phyloP scores from a whole-genome alignment of 2,329 filamentous ascomycete species.

The Paraphaeosphaeria sporulosa region DNA sequence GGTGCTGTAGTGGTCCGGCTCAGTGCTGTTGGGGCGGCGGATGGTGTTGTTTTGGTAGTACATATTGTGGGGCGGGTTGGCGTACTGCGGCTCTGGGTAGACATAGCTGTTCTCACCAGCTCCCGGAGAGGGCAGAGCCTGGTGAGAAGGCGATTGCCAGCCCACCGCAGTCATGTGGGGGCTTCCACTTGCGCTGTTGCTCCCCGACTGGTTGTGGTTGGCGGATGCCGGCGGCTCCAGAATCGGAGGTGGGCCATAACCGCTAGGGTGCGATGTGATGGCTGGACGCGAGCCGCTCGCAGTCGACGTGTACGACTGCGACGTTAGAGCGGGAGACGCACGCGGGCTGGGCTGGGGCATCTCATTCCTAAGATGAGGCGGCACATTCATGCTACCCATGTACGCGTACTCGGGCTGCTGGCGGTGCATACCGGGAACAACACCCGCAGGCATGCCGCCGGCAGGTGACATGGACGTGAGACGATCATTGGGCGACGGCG shows the following conservation, averaged over 20 bases:
- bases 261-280: slow-evolving; percentile 84
- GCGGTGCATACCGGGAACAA: slow-evolving; percentile 73
- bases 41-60: slow-evolving; percentile 78
- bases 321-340: slow-evolving; percentile 67
- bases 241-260: slow-evolving; percentile 83
- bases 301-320: slow-evolving; percentile 69
- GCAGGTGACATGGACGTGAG: slow-evolving; percentile 81
- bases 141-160: slow-evolving; percentile 86
- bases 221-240: slow-evolving; percentile 82
- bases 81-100: slow-evolving; percentile 77
- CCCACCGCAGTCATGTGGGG: slow-evolving; percentile 83
- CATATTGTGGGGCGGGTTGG: slow-evolving; percentile 65
- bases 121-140: slow-evolving; percentile 74
- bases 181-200: slow-evolving; percentile 75
- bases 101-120: slow-evolving; percentile 76
- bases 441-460: slow-evolving; percentile 71
- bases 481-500: slow-evolving; percentile 83
- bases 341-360: slow-evolving; percentile 74
- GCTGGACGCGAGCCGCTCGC: slow-evolving; percentile 59
- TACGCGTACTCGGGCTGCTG: slow-evolving; percentile 75
- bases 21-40: slow-evolving; percentile 77
- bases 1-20: slow-evolving; percentile 62
- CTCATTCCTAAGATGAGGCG: slow-evolving; percentile 80
- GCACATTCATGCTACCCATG: slow-evolving; percentile 79
- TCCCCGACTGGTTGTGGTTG: slow-evolving; percentile 73